phyloP scores from a whole-genome alignment of 2,329 filamentous ascomycete genomes.

The Trichoderma afroharzianum region DNA sequence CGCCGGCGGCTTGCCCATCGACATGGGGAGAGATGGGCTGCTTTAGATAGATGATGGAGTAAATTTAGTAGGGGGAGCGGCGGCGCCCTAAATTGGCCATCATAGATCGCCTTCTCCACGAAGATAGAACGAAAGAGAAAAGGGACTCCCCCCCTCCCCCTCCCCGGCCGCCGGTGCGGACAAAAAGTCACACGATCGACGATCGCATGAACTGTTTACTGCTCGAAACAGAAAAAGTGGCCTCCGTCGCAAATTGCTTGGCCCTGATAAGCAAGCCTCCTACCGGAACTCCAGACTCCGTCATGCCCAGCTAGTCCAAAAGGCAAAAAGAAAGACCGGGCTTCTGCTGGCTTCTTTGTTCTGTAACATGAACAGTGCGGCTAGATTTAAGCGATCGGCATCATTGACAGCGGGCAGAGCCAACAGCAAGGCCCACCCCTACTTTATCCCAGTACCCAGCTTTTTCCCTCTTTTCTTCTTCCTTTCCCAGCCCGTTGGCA shows the following conservation, averaged over 20 bases:
- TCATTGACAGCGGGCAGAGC: constrained; percentile 13
- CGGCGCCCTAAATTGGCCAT: neutral
- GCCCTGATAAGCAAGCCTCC: neutral
- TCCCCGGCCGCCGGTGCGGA: neutral
- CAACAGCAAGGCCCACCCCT: neutral
- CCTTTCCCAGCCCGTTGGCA: neutral
- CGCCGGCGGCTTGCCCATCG: neutral
- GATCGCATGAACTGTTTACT: constrained; percentile 16
- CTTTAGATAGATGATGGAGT: constrained; percentile 7
- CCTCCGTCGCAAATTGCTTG: constrained; percentile 14
- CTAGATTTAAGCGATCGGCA: constrained; percentile 15
- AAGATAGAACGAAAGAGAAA: neutral
- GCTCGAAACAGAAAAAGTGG: constrained; percentile 14
- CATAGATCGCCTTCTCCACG: neutral
- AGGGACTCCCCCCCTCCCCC: neutral
- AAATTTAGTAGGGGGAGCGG: neutral
- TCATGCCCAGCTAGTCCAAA: neutral
- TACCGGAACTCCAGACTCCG: neutral
- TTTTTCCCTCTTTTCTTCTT: neutral
- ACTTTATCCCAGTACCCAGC: neutral
- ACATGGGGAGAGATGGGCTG: neutral
- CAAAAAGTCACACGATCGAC: constrained; percentile 15
- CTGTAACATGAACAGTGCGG: constrained; percentile 8
- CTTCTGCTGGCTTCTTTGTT: neutral
- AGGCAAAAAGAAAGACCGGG: neutral